These are phyloP conservation scores for Xylariales sp. DNA, from an alignment of 2,329 filamentous ascomycete species.

Conservation along the genomic window DNA sequence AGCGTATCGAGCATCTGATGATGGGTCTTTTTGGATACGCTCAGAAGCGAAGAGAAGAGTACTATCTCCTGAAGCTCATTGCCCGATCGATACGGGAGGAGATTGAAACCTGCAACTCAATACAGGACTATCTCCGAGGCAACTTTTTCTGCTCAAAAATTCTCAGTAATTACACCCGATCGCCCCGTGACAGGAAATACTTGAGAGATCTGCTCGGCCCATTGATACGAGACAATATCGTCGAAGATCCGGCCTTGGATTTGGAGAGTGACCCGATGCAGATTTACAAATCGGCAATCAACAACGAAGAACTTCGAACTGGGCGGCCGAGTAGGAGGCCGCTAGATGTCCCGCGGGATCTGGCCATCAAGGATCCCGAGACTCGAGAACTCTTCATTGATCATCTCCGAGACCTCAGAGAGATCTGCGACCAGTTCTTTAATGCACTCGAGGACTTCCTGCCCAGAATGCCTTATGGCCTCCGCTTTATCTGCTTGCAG, in stretches of 20 bases:
- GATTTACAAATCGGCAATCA: constrained; percentile 92
- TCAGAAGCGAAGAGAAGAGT: constrained; percentile 94
- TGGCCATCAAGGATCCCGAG: constrained; percentile 93
- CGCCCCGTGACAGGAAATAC: constrained; percentile 88
- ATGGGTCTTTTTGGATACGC: constrained; percentile 98
- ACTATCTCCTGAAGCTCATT: constrained; percentile 89
- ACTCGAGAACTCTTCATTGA: constrained; percentile 90
- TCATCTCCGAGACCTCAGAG: constrained; percentile 86
- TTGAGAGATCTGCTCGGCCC: constrained; percentile 80
- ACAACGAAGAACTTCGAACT: constrained; percentile 93
- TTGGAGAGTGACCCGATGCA: constrained; percentile 96
- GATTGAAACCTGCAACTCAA: constrained; percentile 63
- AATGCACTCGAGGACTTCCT: constrained; percentile 74
- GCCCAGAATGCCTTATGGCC: constrained; percentile 86
- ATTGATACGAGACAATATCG: constrained; percentile 83
- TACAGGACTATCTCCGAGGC: constrained; percentile 83
- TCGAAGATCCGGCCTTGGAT: constrained; percentile 86
- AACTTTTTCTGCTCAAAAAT: constrained; percentile 93
- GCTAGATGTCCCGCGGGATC: constrained; percentile 80
- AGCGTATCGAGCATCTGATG: constrained; percentile 85
- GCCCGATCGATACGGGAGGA: constrained; percentile 80
- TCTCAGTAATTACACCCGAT: constrained; percentile 80
- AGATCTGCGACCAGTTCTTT: constrained; percentile 92
- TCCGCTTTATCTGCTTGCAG: constrained; percentile 82
- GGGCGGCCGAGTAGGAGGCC: constrained; percentile 76